A percentile compares a stretch with the other conserved stretches of the same genome.
Conservation (phyloP, 2,329 filamentous ascomycete species). For the Xylaria polymorpha region DNA sequence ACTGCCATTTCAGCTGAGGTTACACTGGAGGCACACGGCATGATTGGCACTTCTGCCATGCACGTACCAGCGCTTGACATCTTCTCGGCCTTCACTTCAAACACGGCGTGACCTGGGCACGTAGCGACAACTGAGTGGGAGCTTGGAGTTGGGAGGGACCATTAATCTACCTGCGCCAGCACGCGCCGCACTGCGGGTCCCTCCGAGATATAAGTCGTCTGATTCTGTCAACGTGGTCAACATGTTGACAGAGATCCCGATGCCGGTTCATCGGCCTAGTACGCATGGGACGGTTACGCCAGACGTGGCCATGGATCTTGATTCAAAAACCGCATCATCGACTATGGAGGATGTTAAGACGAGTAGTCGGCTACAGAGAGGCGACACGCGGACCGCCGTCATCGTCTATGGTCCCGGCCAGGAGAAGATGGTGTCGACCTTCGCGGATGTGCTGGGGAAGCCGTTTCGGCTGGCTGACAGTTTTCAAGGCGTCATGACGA, state of each 20-base stretch:
- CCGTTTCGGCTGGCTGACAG: constrained; percentile 69
- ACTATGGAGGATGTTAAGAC: constrained; percentile 54
- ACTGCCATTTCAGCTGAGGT: constrained; percentile 25
- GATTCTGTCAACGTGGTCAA: constrained; percentile 25
- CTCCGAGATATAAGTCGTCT: constrained; percentile 25
- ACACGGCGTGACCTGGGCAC: constrained; percentile 9
- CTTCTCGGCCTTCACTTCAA: constrained; percentile 26
- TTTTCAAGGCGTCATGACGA: constrained; percentile 64
- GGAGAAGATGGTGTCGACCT: constrained; percentile 77
- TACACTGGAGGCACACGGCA: constrained; percentile 28
- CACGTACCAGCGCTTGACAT: constrained; percentile 21
- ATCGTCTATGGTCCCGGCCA: constrained; percentile 78
- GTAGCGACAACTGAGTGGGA: constrained; percentile 8
- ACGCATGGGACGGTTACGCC: constrained; percentile 47
- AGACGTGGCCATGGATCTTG: constrained; percentile 45
- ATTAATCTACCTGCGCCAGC: constrained; percentile 17
- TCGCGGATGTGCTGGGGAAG: constrained; percentile 84
- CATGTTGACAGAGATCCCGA: constrained; percentile 61
- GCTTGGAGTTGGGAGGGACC: constrained; percentile 14
- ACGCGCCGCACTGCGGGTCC: constrained; percentile 14
- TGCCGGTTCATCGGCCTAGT: constrained; percentile 58
- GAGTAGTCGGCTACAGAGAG: constrained; percentile 60
- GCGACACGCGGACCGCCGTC: constrained; percentile 69
- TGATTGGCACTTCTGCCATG: constrained; percentile 33
- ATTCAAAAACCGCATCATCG: constrained; percentile 40